Conservation (phyloP, 768 basidiomycete species). For the Kwoniella botswanensis region DNA sequence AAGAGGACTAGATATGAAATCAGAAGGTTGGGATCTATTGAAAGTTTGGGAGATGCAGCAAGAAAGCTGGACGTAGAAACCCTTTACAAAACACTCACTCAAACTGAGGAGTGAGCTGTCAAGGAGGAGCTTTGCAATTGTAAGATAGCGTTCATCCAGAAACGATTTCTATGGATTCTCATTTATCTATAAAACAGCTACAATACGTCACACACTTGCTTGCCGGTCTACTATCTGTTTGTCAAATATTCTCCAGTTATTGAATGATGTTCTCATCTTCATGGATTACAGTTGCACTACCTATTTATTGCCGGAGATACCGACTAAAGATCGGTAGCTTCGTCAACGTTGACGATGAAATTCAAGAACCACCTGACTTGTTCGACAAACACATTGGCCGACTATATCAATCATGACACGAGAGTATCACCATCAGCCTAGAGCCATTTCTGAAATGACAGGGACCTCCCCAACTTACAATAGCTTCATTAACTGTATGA, state of each 20-base stretch:
- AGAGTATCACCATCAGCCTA: background rate
- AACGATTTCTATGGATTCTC: too few relatives aligned
- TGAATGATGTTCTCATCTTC: too few relatives aligned
- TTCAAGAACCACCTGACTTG: slow-evolving; percentile 48
- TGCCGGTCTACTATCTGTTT: too few relatives aligned
- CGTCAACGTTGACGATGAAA: slow-evolving; percentile 50
- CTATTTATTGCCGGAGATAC: too few relatives aligned
- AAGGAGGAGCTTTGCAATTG: too few relatives aligned
- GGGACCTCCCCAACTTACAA: slow-evolving; percentile 21
- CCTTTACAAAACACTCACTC: background rate
- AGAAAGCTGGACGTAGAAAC: background rate
- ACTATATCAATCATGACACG: slow-evolving; percentile 3
- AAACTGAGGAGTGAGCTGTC: too few relatives aligned
- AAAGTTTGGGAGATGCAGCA: background rate
- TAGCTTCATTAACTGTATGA: slow-evolving; percentile 59
- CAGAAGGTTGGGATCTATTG: slow-evolving; percentile 10
- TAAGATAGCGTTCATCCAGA: too few relatives aligned
- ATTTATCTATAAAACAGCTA: too few relatives aligned
- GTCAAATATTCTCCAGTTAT: too few relatives aligned
- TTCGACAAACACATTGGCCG: slow-evolving; percentile 39
- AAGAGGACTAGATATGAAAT: background rate
- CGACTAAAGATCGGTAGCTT: slow-evolving; percentile 36
- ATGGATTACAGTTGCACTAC: too few relatives aligned
- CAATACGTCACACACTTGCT: too few relatives aligned
- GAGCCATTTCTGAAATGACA: too few relatives aligned